Base-by-base conservation (phyloP, 371 early-diverging fungal genomes). In the Polyrhizophydium stewartii region DNA sequence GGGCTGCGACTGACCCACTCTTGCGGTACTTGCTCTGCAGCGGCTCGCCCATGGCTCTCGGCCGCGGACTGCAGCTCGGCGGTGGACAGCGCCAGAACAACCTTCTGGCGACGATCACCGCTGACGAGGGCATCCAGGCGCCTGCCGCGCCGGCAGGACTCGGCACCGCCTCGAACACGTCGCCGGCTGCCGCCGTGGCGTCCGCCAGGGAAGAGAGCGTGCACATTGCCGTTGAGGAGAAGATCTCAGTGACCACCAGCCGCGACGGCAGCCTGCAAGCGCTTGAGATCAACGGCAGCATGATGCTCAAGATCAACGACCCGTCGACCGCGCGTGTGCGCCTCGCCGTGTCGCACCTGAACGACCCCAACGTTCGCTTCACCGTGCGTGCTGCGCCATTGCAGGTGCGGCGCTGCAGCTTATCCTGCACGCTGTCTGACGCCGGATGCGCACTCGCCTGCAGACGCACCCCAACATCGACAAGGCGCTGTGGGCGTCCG, bases 401-500 rank as follows among this genome's bases (percentile, higher is more conserved):
- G 38, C 22, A 35, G 38, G 10, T 5, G 2, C 37, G 3, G 19
- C 35, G 57, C 12, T 5, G 35, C 33, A 5, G 25, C 27, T 31
- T 6, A 12, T n/a, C 10, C 50, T 30, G 37, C 30, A 24, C 35
- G 25, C 45, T 22, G 7, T 10, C 46, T 49, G 47, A 2, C 28
- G 16, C n/a, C 60, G 33, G 25, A 40, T 13, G 28, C 51, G 17
- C 21, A 50, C 37, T 27, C 47, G 17, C 27, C 30, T 66, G 27
- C 74, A 92, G 90, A 94, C 95, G 5, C 96, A 97, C 70, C 98
- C 98, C n/a, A 91, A 95, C 63, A 89, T 97, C 28, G 96, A 97
- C 82, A 97, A 95, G 77, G 76, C 68, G n/a, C 71, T 85, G 27
- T 97, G 90, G 79, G 82, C 85, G 41, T 77, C 67, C 31, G 82